Evolutionary conservation across 2,329 filamentous ascomycete genomes (phyloP), one percentile per base, ranked within the genome.

Genomic region (Aureobasidium sp.): DNA sequence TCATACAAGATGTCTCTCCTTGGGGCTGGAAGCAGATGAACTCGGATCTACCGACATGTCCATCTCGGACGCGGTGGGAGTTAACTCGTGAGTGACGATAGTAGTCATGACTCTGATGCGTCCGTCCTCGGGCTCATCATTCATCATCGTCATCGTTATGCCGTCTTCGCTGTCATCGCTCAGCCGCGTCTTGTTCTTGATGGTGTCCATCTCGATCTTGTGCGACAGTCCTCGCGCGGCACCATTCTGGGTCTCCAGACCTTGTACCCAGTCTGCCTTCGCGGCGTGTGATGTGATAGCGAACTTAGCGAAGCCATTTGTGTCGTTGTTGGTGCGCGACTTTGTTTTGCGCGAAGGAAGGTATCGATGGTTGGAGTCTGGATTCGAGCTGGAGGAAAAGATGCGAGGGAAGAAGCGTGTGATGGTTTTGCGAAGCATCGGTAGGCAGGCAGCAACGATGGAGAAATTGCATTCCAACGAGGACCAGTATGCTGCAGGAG

Each of bases 211-310:
- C 34, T 59, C 57, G 6, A 41, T 37, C 25, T 49, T 39, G 55
- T 59, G 45, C 21, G 41, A 37, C 3, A 48, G 8, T 9, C 34
- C 54, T 29, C 13, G 32, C 8, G 57, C 81, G 8, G 77, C 82
- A 32, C 80, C 82, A 76, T 80, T 76, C 30, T 79, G 63, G 69
- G 29, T 13, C 10, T 42, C 9, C 16, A 61, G 16, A 9, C 32
- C 49, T 36, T 61, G 59, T 11, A 41, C 32, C 59, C 59, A 61
- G 15, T 54, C 49, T 3, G 59, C 32, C 10, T 36, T 25, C 1
- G 37, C 59, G 13, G 41, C 39, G 8, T 55, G 48, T n/a, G 54
- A 58, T 42, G 50, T 54, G 25, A 47, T 34, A 25, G 47, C 27
- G 13, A 47, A 61, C 11, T 42, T 50, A 5, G 52, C 21, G n/a